Evolutionary conservation across 106 monocot genomes (phyloP), one percentile per base, ranked within the genome.

Genomic region (Apostasia shenzhenica): DNA sequence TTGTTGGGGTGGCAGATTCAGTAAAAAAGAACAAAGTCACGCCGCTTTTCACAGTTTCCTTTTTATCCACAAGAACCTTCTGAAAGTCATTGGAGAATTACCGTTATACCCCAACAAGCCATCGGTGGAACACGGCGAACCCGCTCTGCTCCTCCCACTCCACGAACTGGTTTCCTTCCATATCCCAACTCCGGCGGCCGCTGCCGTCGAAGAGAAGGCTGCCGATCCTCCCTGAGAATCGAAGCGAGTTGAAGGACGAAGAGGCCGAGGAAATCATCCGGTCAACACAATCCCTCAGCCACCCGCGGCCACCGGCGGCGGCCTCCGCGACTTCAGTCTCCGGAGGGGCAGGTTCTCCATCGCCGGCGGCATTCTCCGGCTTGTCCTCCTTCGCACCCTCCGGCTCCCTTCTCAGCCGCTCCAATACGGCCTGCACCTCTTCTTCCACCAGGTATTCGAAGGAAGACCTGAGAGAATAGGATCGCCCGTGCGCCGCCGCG

Each of bases 371-470:
- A 26, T 40, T 45, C 1, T 12, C 57, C 0, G 53, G 54, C 37
- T 73, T 70, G 5, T 48, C 68, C 14, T 11, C 51, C 50, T 73
- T 74, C 51, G 54, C 54, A 26, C 12, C 13, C 48, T 60, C 64
- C 57, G 65, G 57, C 13, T 8, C 44, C 63, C 75, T 61, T 11
- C 76, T 68, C 46, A 83, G 65, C 57, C 77, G 66, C 45, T 83
- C 72, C 45, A 91, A 60, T 54, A 92, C 89, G 10, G 87, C 89
- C 62, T 88, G 89, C 51, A 92, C 83, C 67, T 82, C 88, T 59
- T 84, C 93, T 48, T 92, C 92, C 45, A 86, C 88, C 42, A 83
- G 72, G 83, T 95, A 95, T 58, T 91, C 88, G 74, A 88, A 95
- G 10, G 87, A 83, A 46, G 94, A 95, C 2, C 88, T 91, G 1